Conservation (phyloP, 495 filamentous ascomycete species). For the Recurvomyces mirabilis region DNA sequence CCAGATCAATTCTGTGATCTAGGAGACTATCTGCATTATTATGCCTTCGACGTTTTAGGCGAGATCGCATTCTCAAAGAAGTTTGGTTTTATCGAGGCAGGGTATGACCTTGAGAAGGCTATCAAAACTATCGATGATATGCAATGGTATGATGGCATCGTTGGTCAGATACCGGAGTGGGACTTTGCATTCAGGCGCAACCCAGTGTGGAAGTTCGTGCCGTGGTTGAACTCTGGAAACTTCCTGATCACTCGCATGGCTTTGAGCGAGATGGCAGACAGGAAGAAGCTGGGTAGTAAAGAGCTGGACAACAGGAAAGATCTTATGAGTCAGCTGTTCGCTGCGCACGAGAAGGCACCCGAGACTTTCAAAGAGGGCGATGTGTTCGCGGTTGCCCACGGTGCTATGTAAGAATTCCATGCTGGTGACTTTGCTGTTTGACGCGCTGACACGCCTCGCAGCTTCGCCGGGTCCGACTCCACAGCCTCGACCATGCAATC, state of each 20-base stretch:
- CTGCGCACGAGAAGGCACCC: slow-evolving; percentile 38
- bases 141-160: slow-evolving; percentile 44
- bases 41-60: slow-evolving; percentile 47
- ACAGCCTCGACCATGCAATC: slow-evolving; percentile 23
- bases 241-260: slow-evolving; percentile 41
- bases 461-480: slow-evolving; percentile 21
- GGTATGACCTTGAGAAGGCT: slow-evolving; percentile 45
- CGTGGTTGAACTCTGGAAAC: slow-evolving; percentile 36
- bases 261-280: slow-evolving; percentile 36
- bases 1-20: slow-evolving; percentile 35
- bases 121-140: slow-evolving; percentile 43
- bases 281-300: slow-evolving; percentile 34
- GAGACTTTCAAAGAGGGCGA: slow-evolving; percentile 39
- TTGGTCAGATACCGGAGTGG: slow-evolving; percentile 41
- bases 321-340: slow-evolving; percentile 37
- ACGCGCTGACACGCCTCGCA: no score
- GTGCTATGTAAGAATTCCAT: slow-evolving; percentile 36
- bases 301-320: slow-evolving; percentile 35
- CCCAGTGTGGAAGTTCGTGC: slow-evolving; percentile 38
- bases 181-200: slow-evolving; percentile 39
- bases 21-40: slow-evolving; percentile 42
- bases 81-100: slow-evolving; percentile 51
- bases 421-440: background rate
- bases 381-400: slow-evolving; percentile 44
- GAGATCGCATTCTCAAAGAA: slow-evolving; percentile 53